Evolutionary conservation across 2,329 filamentous ascomycete species (phyloP), one percentile per base, ranked within the genome.

Genomic region (Lachnellula suecica): DNA sequence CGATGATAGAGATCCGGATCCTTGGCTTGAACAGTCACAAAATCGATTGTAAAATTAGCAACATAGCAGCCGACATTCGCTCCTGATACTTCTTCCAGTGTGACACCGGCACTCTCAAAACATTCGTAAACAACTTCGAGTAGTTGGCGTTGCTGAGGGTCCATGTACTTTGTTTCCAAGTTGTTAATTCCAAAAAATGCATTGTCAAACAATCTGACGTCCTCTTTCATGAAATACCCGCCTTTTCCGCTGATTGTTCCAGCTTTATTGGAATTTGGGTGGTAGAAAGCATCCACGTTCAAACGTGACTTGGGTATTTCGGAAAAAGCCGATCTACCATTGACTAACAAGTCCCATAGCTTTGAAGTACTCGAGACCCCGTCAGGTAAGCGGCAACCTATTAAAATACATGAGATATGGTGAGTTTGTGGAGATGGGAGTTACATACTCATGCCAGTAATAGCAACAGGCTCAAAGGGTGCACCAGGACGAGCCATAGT

Each of bases 401-500:
- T 17, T n/a, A 42, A 10, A 10, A 23, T 6, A 13, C 4, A n/a
- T 42, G 19, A 42, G 23, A 7, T 8, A 9, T 42, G 5, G 8
- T 42, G 4, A n/a, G 15, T 27, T 38, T 15, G 6, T 37, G 15
- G 20, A 27, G 17, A 44, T 24, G 5, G 24, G 6, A 29, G 19
- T 27, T 44, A 43, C 52, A n/a, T 56, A 57, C 67, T 64, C 67
- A 70, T 70, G 47, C 68, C 68, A 42, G 61, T 46, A 34, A 71
- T 66, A 4, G 68, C 69, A 48, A 71, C 66, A 8, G 68, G 68
- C 47, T 59, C 48, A 5, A 6, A 6, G n/a, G 34, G 8, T 37
- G 7, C 34, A 9, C 6, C 15, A 5, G 34, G n/a, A 15, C 5
- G 15, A 37, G 34, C 34, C 34, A 37, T 37, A 15, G 29, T 31